phyloP scores from a whole-genome alignment of 148 eudicot genomes.

The Spergularia marina region DNA sequence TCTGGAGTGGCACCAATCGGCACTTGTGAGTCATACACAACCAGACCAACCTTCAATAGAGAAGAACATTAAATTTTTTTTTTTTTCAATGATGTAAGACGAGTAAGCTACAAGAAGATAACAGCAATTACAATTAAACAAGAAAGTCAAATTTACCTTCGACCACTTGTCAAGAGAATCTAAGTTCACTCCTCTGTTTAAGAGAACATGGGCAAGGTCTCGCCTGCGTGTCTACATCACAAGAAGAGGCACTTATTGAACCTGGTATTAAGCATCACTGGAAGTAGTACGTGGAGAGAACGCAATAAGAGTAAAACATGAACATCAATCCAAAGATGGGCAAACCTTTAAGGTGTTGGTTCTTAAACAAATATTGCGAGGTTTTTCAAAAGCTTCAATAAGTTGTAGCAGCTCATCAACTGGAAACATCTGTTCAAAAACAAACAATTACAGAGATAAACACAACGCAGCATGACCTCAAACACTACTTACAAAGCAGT shows the following conservation, averaged over 20 bases:
- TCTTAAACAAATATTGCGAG: slow-evolving; percentile 77
- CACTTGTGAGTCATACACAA: slow-evolving; percentile 92
- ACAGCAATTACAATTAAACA: background rate
- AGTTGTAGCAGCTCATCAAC: slow-evolving; percentile 78
- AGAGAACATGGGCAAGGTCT: slow-evolving; percentile 87
- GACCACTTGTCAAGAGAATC: slow-evolving; percentile 96
- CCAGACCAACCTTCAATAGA: slow-evolving; percentile 73
- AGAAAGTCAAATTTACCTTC: slow-evolving; percentile 43
- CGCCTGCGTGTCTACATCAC: slow-evolving; percentile 70
- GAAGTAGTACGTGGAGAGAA: background rate
- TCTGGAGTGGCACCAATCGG: slow-evolving; percentile 97
- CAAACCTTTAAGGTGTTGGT: slow-evolving; percentile 86
- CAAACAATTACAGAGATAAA: slow-evolving; percentile 1
- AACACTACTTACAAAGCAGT: background rate
- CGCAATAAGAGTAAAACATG: background rate
- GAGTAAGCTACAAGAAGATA: background rate
- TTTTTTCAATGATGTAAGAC: background rate
- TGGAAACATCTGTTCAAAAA: slow-evolving; percentile 65
- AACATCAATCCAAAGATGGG: background rate
- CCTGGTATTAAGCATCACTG: background rate
- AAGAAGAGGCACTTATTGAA: background rate
- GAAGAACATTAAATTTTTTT: background rate
- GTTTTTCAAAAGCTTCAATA: slow-evolving; percentile 95
- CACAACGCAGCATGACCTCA: background rate
- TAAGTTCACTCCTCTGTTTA: slow-evolving; percentile 92